phyloP scores from a whole-genome alignment of 2,329 filamentous ascomycete species.

The Paradendryphiella salina region DNA sequence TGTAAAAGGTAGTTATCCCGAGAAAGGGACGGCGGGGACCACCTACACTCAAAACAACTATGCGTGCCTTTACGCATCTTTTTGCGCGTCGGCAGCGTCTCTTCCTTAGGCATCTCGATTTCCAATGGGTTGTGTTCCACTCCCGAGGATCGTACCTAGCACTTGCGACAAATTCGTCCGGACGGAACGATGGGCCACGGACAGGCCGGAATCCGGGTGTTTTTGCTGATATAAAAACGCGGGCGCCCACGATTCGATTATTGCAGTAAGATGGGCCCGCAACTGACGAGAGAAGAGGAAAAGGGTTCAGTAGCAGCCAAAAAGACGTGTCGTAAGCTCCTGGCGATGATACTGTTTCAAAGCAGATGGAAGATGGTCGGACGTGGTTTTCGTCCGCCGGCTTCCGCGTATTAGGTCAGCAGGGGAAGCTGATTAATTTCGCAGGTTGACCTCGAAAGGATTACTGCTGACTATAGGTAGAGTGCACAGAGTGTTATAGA shows the following conservation, averaged over 20 bases:
- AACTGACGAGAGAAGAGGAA: neutral
- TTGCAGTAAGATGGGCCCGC: neutral
- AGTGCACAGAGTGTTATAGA: constrained; percentile 15
- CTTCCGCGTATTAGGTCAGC: constrained; percentile 20
- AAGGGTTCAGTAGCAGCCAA: neutral
- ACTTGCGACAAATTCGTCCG: constrained; percentile 29
- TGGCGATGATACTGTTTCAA: constrained; percentile 7
- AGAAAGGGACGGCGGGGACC: constrained; percentile 9
- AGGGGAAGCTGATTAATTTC: constrained; percentile 15
- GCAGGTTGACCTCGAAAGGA: constrained; percentile 5
- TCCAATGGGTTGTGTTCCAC: constrained; percentile 8
- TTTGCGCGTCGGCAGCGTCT: constrained; percentile 42
- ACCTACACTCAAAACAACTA: constrained; percentile 52
- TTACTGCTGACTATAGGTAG: constrained; percentile 8
- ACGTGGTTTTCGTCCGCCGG: constrained; percentile 18
- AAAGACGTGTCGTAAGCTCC: constrained; percentile 11
- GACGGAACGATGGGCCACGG: constrained; percentile 11
- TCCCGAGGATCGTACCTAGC: constrained; percentile 5
- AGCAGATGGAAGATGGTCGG: constrained; percentile 12
- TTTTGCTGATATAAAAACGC: constrained; percentile 9
- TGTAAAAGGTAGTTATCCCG: constrained; percentile 7
- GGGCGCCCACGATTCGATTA: neutral
- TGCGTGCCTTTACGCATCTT: constrained; percentile 52
- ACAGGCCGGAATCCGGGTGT: constrained; percentile 4
- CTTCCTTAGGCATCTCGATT: constrained; percentile 44